These are phyloP conservation scores for Diversispora epigaea DNA, from an alignment of 192 early-diverging fungal species.

Conservation along the genomic window DNA sequence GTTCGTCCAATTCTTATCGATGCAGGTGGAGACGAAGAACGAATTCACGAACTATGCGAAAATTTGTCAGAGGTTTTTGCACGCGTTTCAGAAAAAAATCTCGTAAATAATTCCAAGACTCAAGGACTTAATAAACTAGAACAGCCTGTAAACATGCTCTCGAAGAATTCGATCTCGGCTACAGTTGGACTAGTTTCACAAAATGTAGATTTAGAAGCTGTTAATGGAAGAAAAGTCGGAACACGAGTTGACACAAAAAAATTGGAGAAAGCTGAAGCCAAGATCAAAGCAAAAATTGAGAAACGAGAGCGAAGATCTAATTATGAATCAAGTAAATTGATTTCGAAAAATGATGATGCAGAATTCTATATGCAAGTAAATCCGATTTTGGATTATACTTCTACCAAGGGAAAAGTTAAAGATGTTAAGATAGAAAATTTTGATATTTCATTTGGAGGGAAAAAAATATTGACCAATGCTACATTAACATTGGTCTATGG, in stretches of 20 bases:
- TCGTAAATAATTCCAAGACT: conserved; percentile 40
- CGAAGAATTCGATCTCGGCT: conserved; percentile 60
- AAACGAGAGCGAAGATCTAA: conserved; percentile 70
- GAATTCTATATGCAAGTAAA: conserved; percentile 84
- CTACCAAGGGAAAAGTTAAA: conserved; percentile 82
- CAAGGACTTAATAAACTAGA: conserved; percentile 55
- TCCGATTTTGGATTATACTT: conserved; percentile 82
- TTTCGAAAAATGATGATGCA: conserved; percentile 63
- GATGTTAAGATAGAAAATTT: conserved; percentile 97
- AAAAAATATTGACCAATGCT: conserved; percentile 89
- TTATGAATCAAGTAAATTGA: conserved; percentile 73
- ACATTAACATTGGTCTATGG: conserved; percentile 81
- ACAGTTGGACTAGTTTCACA: conserved; percentile 47
- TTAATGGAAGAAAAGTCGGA: conserved; percentile 64
- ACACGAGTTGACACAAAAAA: conserved; percentile 79
- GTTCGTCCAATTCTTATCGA: conserved; percentile 69
- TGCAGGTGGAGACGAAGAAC: conserved; percentile 58
- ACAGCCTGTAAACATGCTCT: conserved; percentile 68
- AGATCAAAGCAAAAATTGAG: conserved; percentile 87
- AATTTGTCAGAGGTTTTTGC: conserved; percentile 61
- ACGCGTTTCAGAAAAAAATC: conserved; percentile 38
- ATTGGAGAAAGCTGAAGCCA: conserved; percentile 88
- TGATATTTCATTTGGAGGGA: conserved; percentile 93
- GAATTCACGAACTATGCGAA: conserved; percentile 69
- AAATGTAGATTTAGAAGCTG: conserved; percentile 65